A percentile compares a stretch with the other conserved stretches of the same genome.
phyloP scores from a whole-genome alignment of 805 yeast species.

The Myxozyma sirexii region DNA sequence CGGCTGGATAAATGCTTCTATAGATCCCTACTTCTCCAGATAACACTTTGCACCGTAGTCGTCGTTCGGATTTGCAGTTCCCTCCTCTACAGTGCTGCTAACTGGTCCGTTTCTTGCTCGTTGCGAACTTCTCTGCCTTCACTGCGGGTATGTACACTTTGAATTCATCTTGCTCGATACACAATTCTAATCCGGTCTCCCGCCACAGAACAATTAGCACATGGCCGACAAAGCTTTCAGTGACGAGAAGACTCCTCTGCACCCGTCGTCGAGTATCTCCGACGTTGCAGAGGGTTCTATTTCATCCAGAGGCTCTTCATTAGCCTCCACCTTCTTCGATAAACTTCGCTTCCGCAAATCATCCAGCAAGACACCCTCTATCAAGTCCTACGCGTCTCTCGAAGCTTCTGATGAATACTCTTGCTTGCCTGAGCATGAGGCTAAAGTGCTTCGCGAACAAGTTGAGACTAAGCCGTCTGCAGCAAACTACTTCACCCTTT shows the following conservation, averaged over 20 bases:
- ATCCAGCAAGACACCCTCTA: slow-evolving; percentile 1
- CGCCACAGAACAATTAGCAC: not conserved
- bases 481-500: slow-evolving; percentile 39
- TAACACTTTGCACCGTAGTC: no score
- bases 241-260: slow-evolving; percentile 24
- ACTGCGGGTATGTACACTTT: no score
- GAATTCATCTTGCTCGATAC: no score
- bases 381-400: slow-evolving; percentile 26
- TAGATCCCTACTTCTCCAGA: no score
- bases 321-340: slow-evolving; percentile 12
- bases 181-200: no score
- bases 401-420: slow-evolving; percentile 32
- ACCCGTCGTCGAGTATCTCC: not conserved
- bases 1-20: not conserved
- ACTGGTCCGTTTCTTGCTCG: no score
- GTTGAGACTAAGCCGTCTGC: slow-evolving; percentile 34
- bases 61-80: no score
- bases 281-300: slow-evolving; percentile 22
- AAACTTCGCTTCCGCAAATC: slow-evolving; percentile 15
- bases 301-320: slow-evolving; percentile 6
- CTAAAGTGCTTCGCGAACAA: slow-evolving; percentile 43
- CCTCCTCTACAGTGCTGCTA: no score
- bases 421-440: slow-evolving; percentile 41
- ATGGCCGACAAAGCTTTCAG: slow-evolving; percentile 14
- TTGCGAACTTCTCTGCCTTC: no score